phyloP scores from a whole-genome alignment of 139 green algal species.

The Raphidocelis subcapitata region DNA sequence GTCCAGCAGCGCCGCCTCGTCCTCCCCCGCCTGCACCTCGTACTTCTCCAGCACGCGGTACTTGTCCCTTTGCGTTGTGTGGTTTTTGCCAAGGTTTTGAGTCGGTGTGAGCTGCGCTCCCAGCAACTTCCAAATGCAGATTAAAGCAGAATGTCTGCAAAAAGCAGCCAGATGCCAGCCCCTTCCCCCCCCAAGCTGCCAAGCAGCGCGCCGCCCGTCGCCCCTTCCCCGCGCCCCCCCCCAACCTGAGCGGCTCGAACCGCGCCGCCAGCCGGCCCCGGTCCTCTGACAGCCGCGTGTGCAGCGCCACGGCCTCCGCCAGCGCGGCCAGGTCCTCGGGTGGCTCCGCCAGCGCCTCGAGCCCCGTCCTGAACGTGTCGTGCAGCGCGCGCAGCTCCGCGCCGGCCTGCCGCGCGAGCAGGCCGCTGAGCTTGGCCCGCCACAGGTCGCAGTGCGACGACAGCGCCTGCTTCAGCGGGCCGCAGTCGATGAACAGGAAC shows the following conservation, averaged over 20 bases:
- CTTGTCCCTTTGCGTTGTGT: slow-evolving; percentile 58
- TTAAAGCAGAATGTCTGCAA: too few species aligned
- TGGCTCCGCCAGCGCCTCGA: slow-evolving; percentile 26
- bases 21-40: slow-evolving; percentile 66
- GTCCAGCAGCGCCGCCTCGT: slow-evolving; percentile 63
- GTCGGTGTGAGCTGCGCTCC: too few species aligned
- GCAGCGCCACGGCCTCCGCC: slow-evolving; percentile 68
- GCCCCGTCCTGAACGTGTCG: slow-evolving; percentile 53
- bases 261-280: slow-evolving; percentile 44
- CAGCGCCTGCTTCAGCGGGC: slow-evolving; percentile 84
- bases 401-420: slow-evolving; percentile 68
- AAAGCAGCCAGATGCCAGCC: too few species aligned
- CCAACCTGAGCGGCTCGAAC: slow-evolving; percentile 60
- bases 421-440: slow-evolving; percentile 69
- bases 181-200: too few species aligned
- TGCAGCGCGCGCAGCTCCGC: slow-evolving; percentile 59
- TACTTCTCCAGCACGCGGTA: slow-evolving; percentile 75
- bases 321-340: slow-evolving; percentile 67
- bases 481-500: slow-evolving; percentile 90
- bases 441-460: slow-evolving; percentile 76
- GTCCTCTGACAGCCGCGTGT: slow-evolving; percentile 58
- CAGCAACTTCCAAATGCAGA: too few species aligned
- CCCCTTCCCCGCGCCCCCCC: not conserved
- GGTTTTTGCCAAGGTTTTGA: too few species aligned
- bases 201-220: not conserved